Percentiles rank a stretch among this genome's conserved stretches.
Evolutionary conservation across 1,139 yeast genomes (phyloP).

Genomic region (Blastobotrys buckinghamii): DNA sequence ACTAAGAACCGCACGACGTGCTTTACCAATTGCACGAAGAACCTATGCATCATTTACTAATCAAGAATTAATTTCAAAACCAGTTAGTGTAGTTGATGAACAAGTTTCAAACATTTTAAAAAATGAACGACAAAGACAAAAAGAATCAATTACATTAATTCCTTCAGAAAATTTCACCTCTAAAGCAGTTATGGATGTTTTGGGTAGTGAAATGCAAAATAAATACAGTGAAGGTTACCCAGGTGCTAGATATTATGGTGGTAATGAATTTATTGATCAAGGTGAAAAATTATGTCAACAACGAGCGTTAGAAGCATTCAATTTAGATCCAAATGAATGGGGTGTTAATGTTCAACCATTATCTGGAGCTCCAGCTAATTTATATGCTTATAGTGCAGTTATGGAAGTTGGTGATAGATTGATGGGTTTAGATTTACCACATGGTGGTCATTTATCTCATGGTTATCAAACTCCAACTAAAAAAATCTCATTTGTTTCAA

Average conservation of each 20-base stretch:
- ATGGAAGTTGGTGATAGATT: conserved; percentile 92
- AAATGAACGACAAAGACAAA: conserved; percentile 89
- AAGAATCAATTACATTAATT: conserved; percentile 87
- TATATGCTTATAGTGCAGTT: conserved; percentile 91
- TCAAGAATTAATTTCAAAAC: conserved; percentile 18
- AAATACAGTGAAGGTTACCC: conserved; percentile 99
- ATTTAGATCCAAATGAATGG: conserved; percentile 78
- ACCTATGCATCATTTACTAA: conserved; percentile 10
- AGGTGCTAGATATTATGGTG: conserved; percentile 95
- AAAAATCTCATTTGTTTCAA: conserved; percentile 92
- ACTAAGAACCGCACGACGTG: conserved; percentile 8
- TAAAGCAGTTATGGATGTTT: conserved; percentile 90
- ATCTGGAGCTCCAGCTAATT: conserved; percentile 96
- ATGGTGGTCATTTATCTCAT: conserved; percentile 97
- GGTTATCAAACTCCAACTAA: conserved; percentile 96
- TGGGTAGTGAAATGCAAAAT: conserved; percentile 97
- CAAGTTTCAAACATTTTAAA: conserved; percentile 55
- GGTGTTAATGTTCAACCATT: conserved; percentile 96
- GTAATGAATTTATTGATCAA: conserved; percentile 92
- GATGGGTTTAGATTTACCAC: conserved; percentile 97
- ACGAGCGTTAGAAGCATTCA: conserved; percentile 87
- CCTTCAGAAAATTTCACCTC: conserved; percentile 98
- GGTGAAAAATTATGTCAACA: conserved; percentile 88
- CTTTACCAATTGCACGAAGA: conserved; percentile 8
- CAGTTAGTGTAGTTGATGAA: conserved; percentile 32